A percentile compares a stretch with the other conserved stretches of the same genome.
Conservation (phyloP, 345 rosid species). For the rapeseed (Brassica napus) region Da-Ae NC_063445.1:16520501-16521000, state of each 20-base stretch:
- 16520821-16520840: background rate
- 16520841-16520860: conserved; percentile 27
- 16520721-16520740: background rate
- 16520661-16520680: conserved; percentile 94
- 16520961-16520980: no score
- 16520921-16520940: background rate
- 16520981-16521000: no score
- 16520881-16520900: conserved; percentile 21
- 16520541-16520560: background rate
- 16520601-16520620: conserved; percentile 64
- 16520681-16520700: conserved; percentile 45
- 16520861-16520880: conserved; percentile 21
- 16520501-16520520: conserved; percentile 97
- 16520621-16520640: conserved; percentile 97
- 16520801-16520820: conserved; percentile 44
- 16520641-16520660: conserved; percentile 82
- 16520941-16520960: background rate
- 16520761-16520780: conserved; percentile 77
- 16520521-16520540: conserved; percentile 73
- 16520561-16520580: no score
- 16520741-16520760: background rate
- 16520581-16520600: background rate
- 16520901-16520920: background rate
- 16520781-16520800: conserved; percentile 67
- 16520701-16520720: background rate